Conservation (phyloP, 805 yeast genomes). For the Metschnikowia peoriensis region DNA sequence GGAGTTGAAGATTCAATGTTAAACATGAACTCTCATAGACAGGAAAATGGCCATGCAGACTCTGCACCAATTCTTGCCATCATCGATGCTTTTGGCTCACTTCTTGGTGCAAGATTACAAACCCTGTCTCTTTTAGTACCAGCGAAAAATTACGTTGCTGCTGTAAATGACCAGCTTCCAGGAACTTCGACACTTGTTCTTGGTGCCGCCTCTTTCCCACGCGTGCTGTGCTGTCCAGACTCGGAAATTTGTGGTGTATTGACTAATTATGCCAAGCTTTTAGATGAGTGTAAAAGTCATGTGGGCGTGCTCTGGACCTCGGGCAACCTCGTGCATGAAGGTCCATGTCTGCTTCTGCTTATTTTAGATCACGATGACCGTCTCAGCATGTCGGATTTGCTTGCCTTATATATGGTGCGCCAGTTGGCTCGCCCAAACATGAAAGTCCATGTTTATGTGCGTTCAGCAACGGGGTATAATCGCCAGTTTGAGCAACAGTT, state of each 20-base stretch:
- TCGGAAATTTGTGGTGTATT: conserved; percentile 16
- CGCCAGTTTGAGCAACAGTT: conserved; percentile 18
- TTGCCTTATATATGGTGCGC: conserved; percentile 28
- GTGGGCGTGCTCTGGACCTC: conserved; percentile 31
- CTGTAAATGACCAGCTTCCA: conserved; percentile 33
- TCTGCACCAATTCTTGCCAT: conserved; percentile 35
- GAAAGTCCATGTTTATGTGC: conserved; percentile 11
- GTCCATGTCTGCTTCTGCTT: conserved; percentile 23
- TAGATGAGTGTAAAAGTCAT: conserved; percentile 27
- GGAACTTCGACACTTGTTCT: conserved; percentile 27
- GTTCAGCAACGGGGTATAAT: conserved; percentile 13
- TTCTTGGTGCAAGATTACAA: conserved; percentile 27
- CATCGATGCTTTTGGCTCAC: conserved; percentile 32
- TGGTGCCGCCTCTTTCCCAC: conserved; percentile 19
- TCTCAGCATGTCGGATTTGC: conserved; percentile 33
- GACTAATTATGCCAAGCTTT: conserved; percentile 25
- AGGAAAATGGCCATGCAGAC: conserved; percentile 25
- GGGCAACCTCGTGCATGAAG: conserved; percentile 4
- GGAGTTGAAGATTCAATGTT: background rate
- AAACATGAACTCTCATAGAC: no score
- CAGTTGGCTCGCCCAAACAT: conserved; percentile 16
- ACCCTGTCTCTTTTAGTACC: conserved; percentile 34
- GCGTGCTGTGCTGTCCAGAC: conserved; percentile 10
- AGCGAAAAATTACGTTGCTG: conserved; percentile 26
- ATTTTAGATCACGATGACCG: conserved; percentile 32